Evolutionary conservation across 257 asterid genomes (phyloP), one percentile per base, ranked within the genome.

Genomic region (Osmanthus fragrans): DNA sequence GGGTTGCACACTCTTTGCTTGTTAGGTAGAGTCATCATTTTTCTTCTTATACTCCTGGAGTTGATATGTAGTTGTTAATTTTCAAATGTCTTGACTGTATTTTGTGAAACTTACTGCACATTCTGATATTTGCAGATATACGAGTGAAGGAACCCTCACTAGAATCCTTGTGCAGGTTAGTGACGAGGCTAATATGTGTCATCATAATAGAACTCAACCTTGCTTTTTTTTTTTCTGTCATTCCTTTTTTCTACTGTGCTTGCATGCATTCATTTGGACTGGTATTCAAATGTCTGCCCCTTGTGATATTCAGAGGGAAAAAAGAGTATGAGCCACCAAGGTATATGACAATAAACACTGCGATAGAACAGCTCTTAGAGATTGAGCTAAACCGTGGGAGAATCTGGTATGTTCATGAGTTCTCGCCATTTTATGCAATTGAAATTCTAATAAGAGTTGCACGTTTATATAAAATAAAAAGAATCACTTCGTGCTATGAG

Each of bases 1-100:
- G 97, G 98, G 65, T 80, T 93, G 76, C 97, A 93, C 82, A 91
- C 97, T 1, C 97, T 93, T 75, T 95, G 99, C 85, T 87, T 95
- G 73, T 89, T 93, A 86, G 98, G 99, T 94, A 80, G 76, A 65
- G 21, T 71, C 47, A 1, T 45, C 47, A 42, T 76, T 37, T 65
- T 32, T 36, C 16, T 56, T 18, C 34, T 54, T 70, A 16, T 45
- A 37, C 23, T 6, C n/a, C 2, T 23, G 40, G 54, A 5, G 75
- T 47, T 73, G 69, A 63, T 63, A 11, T 3, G 16, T 63, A 21
- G 32, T 21, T 1, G 68, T 60, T 25, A 60, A 60, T 10, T 21
- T 25, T 21, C 2, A 60, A 23, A 7, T 25, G 34, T 63, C 32
- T 60, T 4, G 9, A 60, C 68, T 27, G 7, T 63, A 54, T 33